Base-by-base conservation (phyloP, 768 basidiomycete genomes). In the Lactarius evosmus region DNA sequence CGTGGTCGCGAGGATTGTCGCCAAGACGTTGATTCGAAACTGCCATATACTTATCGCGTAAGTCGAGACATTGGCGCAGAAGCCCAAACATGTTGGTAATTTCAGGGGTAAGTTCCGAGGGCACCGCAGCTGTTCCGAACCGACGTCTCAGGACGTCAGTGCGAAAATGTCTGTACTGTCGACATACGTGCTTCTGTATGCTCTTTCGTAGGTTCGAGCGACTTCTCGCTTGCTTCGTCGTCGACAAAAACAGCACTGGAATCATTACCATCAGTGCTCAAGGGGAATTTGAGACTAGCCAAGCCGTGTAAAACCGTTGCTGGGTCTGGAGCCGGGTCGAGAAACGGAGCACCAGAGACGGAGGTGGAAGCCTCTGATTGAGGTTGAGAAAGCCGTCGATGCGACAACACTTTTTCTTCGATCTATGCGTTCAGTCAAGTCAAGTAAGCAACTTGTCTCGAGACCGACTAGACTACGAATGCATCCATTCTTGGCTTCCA, bases 21-120 rank as follows among this genome's bases (percentile, higher is more conserved):
- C 96, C 97, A 3, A 98, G 84, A 59, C 93, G 82, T 73, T 99
- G 97, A 4, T 87, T 82, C 1, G 95, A 98, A 63, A 84, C 83
- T 7, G 79, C 68, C 78, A 97, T 95, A 78, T 98, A 99, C 76
- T 98, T 98, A 78, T 98, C 96, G 30, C 97, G 89, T 22, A 98
- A 79, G 59, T 91, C 85, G 53, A 98, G 85, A 72, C 96, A 98
- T 71, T 80, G 85, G 63, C 89, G 85, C 72, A 98, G 85, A 1
- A 88, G 82, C 65, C 86, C 80, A 65, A 90, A 86, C 16, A 93
- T 79, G 52, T 67, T 56, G 32, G 63, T 38, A 55, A 70, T 73
- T 64, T 75, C 71, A 9, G 70, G 52, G n/a, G 29, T 58, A 41
- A 69, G 74, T 73, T 54, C 56, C 16, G 57, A 41, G 22, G 57